These are phyloP conservation scores for Pythium dissotocum DNA, from an alignment of 352 stramenopile genomes.

Conservation along the genomic window DNA sequence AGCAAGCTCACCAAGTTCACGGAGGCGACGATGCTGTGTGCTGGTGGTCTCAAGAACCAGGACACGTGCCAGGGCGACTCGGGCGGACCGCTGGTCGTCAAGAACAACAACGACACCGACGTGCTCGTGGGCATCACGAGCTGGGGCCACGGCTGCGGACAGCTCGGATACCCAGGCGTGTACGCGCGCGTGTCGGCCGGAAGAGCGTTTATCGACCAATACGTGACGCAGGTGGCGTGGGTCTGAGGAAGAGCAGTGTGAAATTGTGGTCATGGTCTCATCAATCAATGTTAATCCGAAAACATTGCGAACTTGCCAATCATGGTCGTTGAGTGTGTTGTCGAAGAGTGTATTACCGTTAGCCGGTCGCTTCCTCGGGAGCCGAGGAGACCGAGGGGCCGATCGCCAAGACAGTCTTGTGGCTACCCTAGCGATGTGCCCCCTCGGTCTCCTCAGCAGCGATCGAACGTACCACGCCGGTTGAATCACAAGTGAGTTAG, in stretches of 20 bases:
- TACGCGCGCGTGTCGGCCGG: conserved; percentile 40
- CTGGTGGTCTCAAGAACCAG: conserved; percentile 33
- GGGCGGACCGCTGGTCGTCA: conserved; percentile 38
- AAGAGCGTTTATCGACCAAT: conserved; percentile 26
- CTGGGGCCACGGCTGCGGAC: conserved; percentile 45
- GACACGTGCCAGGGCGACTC: conserved; percentile 41
- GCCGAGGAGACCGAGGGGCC: too few species aligned
- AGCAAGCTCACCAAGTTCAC: conserved; percentile 16
- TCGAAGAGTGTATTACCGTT: too few species aligned
- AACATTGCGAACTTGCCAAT: too few species aligned
- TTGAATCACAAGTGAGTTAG: too few species aligned
- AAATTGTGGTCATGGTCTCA: neutral
- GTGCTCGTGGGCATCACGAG: conserved; percentile 37
- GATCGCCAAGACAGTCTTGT: too few species aligned
- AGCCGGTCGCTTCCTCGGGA: too few species aligned
- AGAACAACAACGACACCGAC: conserved; percentile 24
- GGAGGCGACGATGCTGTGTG: conserved; percentile 42
- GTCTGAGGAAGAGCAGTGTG: neutral
- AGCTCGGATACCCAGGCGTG: conserved; percentile 36
- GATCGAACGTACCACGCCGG: too few species aligned
- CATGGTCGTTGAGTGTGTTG: too few species aligned
- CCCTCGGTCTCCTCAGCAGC: too few species aligned
- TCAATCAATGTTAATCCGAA: neutral
- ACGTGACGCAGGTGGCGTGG: conserved; percentile 18
- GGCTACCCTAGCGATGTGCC: too few species aligned